Percentiles rank a stretch among this genome's conserved stretches.
These are phyloP conservation scores for Ganoderma resinaceum DNA, from an alignment of 1,284 basidiomycete genomes.

Conservation along the genomic window DNA sequence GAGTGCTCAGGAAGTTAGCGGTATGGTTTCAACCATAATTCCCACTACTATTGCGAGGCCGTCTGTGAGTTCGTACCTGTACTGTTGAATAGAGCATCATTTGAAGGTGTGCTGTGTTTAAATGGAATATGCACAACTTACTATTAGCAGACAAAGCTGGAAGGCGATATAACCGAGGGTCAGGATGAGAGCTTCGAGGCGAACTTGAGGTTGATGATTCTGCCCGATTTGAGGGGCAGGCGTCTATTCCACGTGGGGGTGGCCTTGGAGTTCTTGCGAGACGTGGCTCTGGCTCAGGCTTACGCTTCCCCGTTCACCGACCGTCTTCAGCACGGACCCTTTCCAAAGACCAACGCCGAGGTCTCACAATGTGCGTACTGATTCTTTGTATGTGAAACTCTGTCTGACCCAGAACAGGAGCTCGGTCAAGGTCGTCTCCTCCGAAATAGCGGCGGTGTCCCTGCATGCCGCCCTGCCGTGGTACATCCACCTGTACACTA, in stretches of 20 bases:
- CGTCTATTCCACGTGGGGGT: neutral
- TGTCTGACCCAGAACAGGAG: constrained; percentile 40
- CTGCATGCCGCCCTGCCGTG: constrained; percentile 84
- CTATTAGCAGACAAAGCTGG: no score
- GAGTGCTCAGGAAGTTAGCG: no score
- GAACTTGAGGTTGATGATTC: no score
- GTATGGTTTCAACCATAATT: no score
- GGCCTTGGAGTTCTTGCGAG: neutral
- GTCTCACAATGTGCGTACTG: constrained; percentile 6
- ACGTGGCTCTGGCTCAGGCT: constrained; percentile 5
- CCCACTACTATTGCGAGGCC: no score
- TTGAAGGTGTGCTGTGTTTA: no score
- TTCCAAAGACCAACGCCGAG: constrained; percentile 7
- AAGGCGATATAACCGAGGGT: no score
- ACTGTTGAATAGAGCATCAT: no score
- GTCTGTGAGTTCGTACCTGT: no score
- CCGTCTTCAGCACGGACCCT: constrained; percentile 1
- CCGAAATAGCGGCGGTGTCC: constrained; percentile 84
- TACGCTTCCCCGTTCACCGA: constrained; percentile 6
- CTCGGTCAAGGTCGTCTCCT: constrained; percentile 74
- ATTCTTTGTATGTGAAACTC: neutral
- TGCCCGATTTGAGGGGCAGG: no score
- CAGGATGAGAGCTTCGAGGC: no score
- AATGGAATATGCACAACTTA: no score
- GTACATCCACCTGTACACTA: constrained; percentile 82